Evolutionary conservation across 139 green algal species (phyloP), one percentile per base, ranked within the genome.

Genomic region (Chlamydomonas urium): DNA sequence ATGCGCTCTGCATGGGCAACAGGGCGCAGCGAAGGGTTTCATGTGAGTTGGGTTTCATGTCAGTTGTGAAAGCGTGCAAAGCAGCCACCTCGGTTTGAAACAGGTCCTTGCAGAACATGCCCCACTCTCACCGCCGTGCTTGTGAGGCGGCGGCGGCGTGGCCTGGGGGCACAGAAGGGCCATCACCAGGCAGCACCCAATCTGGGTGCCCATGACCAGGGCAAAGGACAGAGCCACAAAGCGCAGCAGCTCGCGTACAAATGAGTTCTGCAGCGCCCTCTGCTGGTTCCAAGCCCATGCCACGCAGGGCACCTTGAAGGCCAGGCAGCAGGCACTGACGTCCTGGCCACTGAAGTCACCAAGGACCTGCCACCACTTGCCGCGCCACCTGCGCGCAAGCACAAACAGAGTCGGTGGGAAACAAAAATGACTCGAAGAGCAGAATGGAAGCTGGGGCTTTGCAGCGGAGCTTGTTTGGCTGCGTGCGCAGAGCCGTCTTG

Each of bases 301-400:
- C 3, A 71, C 26, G 63, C 36, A 71, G 5, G 63, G 63, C 10
- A 57, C 26, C 19, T 71, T 71, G 10, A 35, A 38, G 8, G 63
- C 38, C 32, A 71, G 63, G 6, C n/a, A 33, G 5, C 31, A 71
- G 4, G 63, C 36, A 33, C 6, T 23, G 14, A 71, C 36, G 38
- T 71, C 63, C 28, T 10, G 24, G 6, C 32, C 17, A 26, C 14
- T 33, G 24, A 31, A 56, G 19, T 71, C 34, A 8, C 63, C 63
- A 29, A 56, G 57, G 36, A 71, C 19, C 14, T 8, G 4, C 6
- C 17, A 59, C 63, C 63, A 71, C 23, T 56, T 71, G 37, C 38
- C 38, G n/a, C 63, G 37, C 63, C 63, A 71, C 26, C 63, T 71
- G 63, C 19, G 23, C n/a, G n/a, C n/a, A n/a, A n/a, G n/a, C n/a